A percentile compares a stretch with the other conserved stretches of the same genome.
phyloP scores from a whole-genome alignment of 192 early-diverging fungal genomes.

The Coemansia sp. region DNA sequence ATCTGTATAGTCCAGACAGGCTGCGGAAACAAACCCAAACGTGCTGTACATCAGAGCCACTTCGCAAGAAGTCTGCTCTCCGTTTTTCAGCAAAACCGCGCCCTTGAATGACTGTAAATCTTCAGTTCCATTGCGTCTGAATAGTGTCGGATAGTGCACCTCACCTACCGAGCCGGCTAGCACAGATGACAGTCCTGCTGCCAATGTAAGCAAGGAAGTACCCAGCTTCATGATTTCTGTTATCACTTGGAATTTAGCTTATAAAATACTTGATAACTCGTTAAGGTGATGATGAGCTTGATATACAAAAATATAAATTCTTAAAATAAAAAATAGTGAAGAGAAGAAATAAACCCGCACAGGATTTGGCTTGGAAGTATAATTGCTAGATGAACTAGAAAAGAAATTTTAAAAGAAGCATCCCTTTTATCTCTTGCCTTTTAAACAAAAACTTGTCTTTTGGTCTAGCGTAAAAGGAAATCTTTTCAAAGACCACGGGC shows the following conservation, averaged over 20 bases:
- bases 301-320: slow-evolving; percentile 2
- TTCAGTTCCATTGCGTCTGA: slow-evolving; percentile 21
- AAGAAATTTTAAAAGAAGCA: background rate
- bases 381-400: background rate
- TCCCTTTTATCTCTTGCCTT: no score
- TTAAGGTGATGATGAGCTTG: background rate
- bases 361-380: background rate
- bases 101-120: slow-evolving; percentile 42
- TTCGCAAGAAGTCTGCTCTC: slow-evolving; percentile 45
- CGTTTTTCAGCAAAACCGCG: slow-evolving; percentile 42
- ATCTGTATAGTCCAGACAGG: slow-evolving; percentile 39
- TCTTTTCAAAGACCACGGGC: background rate
- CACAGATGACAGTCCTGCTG: slow-evolving; percentile 43
- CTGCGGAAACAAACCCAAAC: slow-evolving; percentile 36
- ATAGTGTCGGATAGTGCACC: background rate
- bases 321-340: background rate
- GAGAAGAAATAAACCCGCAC: background rate
- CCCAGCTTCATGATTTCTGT: slow-evolving; percentile 16
- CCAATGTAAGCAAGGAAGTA: slow-evolving; percentile 20
- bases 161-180: slow-evolving; percentile 14
- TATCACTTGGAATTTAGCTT: background rate
- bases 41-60: slow-evolving; percentile 41
- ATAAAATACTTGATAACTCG: background rate
- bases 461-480: slow-evolving; percentile 3
- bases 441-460: background rate